These are phyloP conservation scores for Stipa capillata DNA, from an alignment of 176 grass and related monocot species.

Conservation along the genomic window DNA sequence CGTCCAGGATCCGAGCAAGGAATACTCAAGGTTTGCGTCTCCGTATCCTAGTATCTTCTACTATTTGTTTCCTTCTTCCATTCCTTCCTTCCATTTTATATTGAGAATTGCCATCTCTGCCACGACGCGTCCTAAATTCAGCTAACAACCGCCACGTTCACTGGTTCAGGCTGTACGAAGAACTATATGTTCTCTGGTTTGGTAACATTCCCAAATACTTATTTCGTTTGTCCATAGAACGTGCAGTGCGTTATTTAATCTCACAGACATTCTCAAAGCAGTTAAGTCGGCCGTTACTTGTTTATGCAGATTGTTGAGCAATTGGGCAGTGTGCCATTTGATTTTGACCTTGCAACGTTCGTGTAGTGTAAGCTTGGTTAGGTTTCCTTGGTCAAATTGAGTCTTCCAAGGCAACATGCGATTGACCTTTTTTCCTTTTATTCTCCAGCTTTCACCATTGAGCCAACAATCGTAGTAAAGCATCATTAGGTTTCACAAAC, in stretches of 20 bases:
- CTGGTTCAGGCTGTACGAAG: background rate
- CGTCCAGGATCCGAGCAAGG: slow-evolving; percentile 30
- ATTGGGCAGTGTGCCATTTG: slow-evolving; percentile 1
- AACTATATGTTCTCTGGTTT: background rate
- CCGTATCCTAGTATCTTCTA: background rate
- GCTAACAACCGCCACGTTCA: background rate
- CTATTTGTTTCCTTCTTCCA: background rate
- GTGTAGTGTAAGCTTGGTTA: background rate
- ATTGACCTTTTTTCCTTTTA: background rate
- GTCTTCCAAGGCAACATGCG: background rate
- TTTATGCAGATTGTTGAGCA: slow-evolving; percentile 19
- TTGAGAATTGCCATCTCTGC: background rate
- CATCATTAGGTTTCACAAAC: background rate
- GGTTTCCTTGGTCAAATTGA: background rate
- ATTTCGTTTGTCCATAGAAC: background rate
- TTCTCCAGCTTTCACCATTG: background rate
- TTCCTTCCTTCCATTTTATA: background rate
- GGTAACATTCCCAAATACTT: background rate
- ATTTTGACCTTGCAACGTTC: background rate
- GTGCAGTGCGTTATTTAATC: background rate
- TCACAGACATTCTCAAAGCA: slow-evolving; percentile 8
- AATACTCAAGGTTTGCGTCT: slow-evolving; percentile 44
- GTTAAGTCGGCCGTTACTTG: background rate
- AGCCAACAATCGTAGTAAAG: background rate
- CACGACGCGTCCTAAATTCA: background rate